Evolutionary conservation across 1,139 yeast genomes (phyloP), one percentile per base, ranked within the genome.

Genomic region (Yarrowia galli): DNA sequence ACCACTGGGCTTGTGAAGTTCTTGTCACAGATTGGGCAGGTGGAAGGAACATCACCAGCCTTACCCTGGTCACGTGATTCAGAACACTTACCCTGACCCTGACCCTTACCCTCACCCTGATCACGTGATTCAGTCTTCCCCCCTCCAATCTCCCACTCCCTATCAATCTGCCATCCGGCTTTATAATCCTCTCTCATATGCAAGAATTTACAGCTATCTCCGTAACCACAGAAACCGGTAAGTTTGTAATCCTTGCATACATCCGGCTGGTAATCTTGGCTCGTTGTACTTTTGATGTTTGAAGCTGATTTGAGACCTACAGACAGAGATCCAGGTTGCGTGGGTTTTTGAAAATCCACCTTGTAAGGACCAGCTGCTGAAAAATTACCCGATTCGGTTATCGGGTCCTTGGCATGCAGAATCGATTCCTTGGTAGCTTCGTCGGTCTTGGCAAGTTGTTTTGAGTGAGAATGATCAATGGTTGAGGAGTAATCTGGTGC

Each of bases 161-260:
- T 84, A 23, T 83, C 85, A 1, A 88, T 77, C 69, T 89, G 88
- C 85, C 89, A 87, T 25, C 89, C 90, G 49, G 88, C 88, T 71
- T 85, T 87, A 78, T 89, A 90, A 76, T 92, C 97, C 72, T 91
- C 97, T 75, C 99, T 80, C 15, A 91, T 85, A 75, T 96, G 99
- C 38, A 95, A 78, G 77, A 96, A 96, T 79, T 95, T 96, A 80
- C 99, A 96, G n/a, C 96, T 89, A 74, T 96, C 99, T 10, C 99
- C 99, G 76, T 89, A 96, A 7, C 98, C 98, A 82, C 99, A 96
- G 75, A 87, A 93, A 0, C 99, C 99, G 0, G 97, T 93, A 73
- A 89, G 92, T 70, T 88, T 85, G 77, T 85, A 96, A 77, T 96
- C 98, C 74, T 95, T 96, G 76, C 99, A 96, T 3, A 96, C 89